A percentile compares a stretch with the other conserved stretches of the same genome.
These are phyloP conservation scores for Leucocoprinus leucothites DNA, from an alignment of 768 basidiomycete genomes.

Conservation along the genomic window DNA sequence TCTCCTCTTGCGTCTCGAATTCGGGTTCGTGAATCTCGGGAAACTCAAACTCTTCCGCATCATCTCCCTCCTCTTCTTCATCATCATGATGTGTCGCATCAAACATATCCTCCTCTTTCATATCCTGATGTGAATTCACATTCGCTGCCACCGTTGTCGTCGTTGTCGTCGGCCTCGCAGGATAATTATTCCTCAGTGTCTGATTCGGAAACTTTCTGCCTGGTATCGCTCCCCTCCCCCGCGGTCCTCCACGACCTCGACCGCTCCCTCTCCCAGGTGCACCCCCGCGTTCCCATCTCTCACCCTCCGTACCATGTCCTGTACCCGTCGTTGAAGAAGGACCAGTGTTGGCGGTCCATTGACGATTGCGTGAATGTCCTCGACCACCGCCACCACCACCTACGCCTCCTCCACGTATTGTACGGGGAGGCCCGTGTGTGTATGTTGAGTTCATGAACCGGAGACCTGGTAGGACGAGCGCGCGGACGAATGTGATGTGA, in stretches of 20 bases:
- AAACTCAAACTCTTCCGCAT: conserved; percentile 12
- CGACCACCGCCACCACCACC: too few species aligned
- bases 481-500: too few species aligned
- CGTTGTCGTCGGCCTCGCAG: too few species aligned
- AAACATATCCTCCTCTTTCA: conserved; percentile 27
- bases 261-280: conserved; percentile 47
- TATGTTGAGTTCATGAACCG: conserved; percentile 12
- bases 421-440: conserved; percentile 23
- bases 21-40: conserved; percentile 45
- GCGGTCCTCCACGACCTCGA: conserved; percentile 35
- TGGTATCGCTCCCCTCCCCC: too few species aligned
- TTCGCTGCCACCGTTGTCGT: too few species aligned
- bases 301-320: conserved; percentile 40
- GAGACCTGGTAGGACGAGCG: too few species aligned
- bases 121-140: too few species aligned
- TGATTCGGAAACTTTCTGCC: too few species aligned
- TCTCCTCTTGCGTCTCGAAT: conserved; percentile 58
- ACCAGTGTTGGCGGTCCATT: too few species aligned
- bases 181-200: too few species aligned
- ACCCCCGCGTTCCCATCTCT: conserved; percentile 64
- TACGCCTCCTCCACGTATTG: conserved; percentile 10
- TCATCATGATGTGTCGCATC: conserved; percentile 25
- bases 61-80: conserved; percentile 13
- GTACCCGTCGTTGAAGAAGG: conserved; percentile 30
- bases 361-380: too few species aligned